Base-by-base conservation (phyloP, 495 filamentous ascomycete species). In the Penicillium daleae region DNA sequence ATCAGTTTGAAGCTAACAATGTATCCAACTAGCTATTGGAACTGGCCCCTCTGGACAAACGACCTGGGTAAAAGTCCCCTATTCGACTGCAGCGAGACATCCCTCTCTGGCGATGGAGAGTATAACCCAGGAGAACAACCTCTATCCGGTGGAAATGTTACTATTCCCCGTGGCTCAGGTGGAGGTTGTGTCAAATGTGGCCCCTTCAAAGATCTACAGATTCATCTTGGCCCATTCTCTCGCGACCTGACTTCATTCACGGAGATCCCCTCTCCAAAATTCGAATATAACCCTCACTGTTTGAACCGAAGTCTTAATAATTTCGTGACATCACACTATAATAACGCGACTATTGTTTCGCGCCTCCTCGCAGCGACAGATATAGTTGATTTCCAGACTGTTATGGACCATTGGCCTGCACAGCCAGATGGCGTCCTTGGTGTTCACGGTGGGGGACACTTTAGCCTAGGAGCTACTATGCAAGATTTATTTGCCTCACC, bases 171-270 rank as follows among this genome's bases (percentile, higher is more conserved):
- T 6, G 87, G 83, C 4, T 78, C 75, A 1, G 89, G 89, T 4
- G 88, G 88, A 48, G 89, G 89, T 5, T 92, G 87, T 61, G 78
- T 90, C 2, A 66, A 61, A 3, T 75, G 73, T 21, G 89, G 88
- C 0, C 88, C 87, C 8, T 89, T 90, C 70, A 78, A 74, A 35
- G 68, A 75, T 33, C 71, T 73, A n/a, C 57, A 71, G 17, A 66
- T 83, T 29, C 82, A 83, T 56, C 66, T 87, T 7, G 84, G 84
- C 1, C 85, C 85, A 3, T 79, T 82, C 32, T 65, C 54, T 21
- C 65, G 76, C 46, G 67, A 71, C 4, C 55, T 69, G 4, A 57
- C 32, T 13, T 62, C 62, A 4, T 53, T 59, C 13, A 60, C 50
- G 2, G 53, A 66, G 22, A 64, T 80, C 40, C 72, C 76, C 1